phyloP scores from a whole-genome alignment of 768 basidiomycete genomes.

The Xerocomus spinulosus region DNA sequence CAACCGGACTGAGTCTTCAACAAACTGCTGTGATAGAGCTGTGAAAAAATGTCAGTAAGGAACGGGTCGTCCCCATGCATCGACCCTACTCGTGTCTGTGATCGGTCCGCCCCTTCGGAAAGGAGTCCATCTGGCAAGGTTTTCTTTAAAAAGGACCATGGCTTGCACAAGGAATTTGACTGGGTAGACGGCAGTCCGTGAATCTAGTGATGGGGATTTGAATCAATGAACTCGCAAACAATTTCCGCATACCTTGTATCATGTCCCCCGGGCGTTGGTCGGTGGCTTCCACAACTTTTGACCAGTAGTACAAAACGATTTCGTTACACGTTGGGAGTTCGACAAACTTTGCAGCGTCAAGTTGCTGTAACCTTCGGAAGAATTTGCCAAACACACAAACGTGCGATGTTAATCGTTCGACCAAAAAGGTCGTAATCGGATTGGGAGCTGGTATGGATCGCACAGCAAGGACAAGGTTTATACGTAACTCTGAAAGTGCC shows the following conservation, averaged over 20 bases:
- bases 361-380: conserved; percentile 70
- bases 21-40: conserved; percentile 67
- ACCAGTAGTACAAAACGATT: conserved; percentile 78
- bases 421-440: conserved; percentile 39
- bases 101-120: conserved; percentile 53
- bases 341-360: conserved; percentile 55
- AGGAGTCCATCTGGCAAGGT: conserved; percentile 72
- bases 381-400: conserved; percentile 73
- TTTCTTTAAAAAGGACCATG: conserved; percentile 83
- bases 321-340: conserved; percentile 58
- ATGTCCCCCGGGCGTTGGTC: conserved; percentile 41
- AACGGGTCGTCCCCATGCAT: neutral
- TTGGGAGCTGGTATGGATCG: conserved; percentile 31
- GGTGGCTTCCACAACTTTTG: conserved; percentile 70
- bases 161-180: conserved; percentile 77
- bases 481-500: conserved; percentile 53
- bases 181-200: conserved; percentile 62
- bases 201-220: conserved; percentile 41
- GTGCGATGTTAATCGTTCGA: conserved; percentile 63
- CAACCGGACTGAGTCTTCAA: conserved; percentile 67
- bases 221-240: neutral
- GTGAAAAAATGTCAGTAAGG: conserved; percentile 12
- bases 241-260: conserved; percentile 49
- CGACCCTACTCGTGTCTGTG: conserved; percentile 52
- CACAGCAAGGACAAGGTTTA: conserved; percentile 44